Base-by-base conservation (phyloP, 495 filamentous ascomycete species). In the Bryoglossum gracile region DNA sequence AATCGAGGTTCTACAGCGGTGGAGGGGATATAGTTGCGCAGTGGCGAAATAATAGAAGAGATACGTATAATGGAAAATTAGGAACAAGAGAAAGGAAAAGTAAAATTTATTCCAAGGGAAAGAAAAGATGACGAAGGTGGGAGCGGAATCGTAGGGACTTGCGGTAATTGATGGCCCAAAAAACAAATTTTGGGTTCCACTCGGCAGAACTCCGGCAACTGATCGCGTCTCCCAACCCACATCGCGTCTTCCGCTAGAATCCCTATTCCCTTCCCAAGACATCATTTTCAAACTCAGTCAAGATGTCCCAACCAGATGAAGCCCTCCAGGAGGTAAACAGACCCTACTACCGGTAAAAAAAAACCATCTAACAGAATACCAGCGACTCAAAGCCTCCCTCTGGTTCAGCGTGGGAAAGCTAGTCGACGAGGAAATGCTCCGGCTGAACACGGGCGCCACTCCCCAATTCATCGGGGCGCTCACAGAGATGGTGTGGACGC, bases 401-500 rank as follows among this genome's bases (percentile, higher is more conserved):
- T 97, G 90, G 90, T 86, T 84, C 62, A 76, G 80, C 17, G 80
- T 95, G 50, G 90, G 90, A 60, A 85, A 89, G 62, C 87, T 89
- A 39, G 85, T 95, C 37, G 91, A 96, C 63, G 81, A 90, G 53
- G 87, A 94, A 62, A 84, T 81, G 23, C 67, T 92, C 28, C 72
- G 73, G 19, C 71, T 85, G 10, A 82, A 85, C 59, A 74, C 84
- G 50, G 95, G 91, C 65, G 88, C 90, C 2, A 96, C 89, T 1
- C 90, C 89, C 5, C 90, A 96, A 61, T 98, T 96, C 66, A 96
- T 95, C 57, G 90, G 81, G 8, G 88, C 88, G 0, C 66, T 97
- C 62, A 94, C 87, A 0, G 90, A 96, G 68, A 73, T 97, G 72
- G 84, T 91, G 21, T 97, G 85, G 84, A 70, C 78, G 10, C 92